Base-by-base conservation (phyloP, 345 rosid genomes). In the Lepidium aucheri region DNA sequence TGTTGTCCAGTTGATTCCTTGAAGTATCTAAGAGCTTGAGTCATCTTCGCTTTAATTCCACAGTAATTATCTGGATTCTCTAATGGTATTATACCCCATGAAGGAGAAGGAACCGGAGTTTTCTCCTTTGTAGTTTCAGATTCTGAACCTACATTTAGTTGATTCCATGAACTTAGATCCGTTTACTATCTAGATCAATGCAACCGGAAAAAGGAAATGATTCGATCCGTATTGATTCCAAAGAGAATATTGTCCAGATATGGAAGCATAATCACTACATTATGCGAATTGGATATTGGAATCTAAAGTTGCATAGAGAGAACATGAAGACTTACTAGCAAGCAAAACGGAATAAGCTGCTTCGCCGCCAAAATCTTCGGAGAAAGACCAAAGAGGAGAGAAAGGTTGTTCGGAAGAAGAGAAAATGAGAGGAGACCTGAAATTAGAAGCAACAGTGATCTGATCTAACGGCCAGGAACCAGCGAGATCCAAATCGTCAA, bases 381-480 rank as follows among this genome's bases (percentile, higher is more conserved):
- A 80, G 81, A 93, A 93, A 24, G 90, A 87, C 94, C 96, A 90
- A 26, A 93, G 91, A 76, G 98, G 97, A 44, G 98, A 90, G 74
- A 79, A 77, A 52, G 97, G 95, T 54, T 73, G 91, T 26, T 87
- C 96, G 18, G 89, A 61, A 34, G 89, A 68, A 8, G 96, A 77
- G 44, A 18, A 64, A 49, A 78, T 11, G 67, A 82, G 30, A 0
- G 96, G 90, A 46, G 96, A 89, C 76, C 75, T 65, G 60, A 86
- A 90, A 44, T 76, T 60, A 0, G 87, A 68, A 41, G 63, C 54
- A 24, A 77, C 78, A 13, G 82, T 71, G 73, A 83, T 74, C 79
- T 85, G 96, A 79, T 90, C 97, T 77, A 84, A 78, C 56, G 95
- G 84, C 96, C 96, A 93, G 0, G 94, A 65, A 39, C 40, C 46